Evolutionary conservation across 108 stramenopile species (phyloP), one percentile per base, ranked within the genome.

Genomic region (Nitzschia inconspicua): DNA sequence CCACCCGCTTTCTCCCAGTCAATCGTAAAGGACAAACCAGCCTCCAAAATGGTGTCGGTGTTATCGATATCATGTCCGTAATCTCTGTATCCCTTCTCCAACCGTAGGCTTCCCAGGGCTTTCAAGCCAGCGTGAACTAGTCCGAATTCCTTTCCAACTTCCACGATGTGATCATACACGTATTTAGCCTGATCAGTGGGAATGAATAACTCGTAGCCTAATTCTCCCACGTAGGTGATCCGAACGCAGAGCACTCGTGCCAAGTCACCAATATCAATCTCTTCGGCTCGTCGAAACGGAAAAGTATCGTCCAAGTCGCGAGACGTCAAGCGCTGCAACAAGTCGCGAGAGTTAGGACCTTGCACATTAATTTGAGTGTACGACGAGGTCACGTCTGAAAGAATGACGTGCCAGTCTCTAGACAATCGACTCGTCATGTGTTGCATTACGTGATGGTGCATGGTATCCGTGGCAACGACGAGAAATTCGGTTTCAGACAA

Each of bases 41-140:
- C 73, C 28, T 87, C 84, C 29, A 85, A 3, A 25, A 87, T 22
- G 9, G 66, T 80, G 53, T 91, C 89, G 0, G 79, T 83, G 39
- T 85, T 87, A 57, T 91, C 89, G 65, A 91, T 70, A 56, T 91
- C 89, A 57, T 91, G 89, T 46, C 89, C 89, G 57, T 84, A 91
- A 57, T 91, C 89, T 19, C 89, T 57, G 63, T 87, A 91, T 14
- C 72, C 89, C 50, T 91, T 91, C 59, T 91, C 89, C 60, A 87
- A 29, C 14, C 89, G 60, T 49, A 91, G 67, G 31, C 75, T 77
- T 20, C 76, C 82, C 20, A 91, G 73, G 5, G 89, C 84, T 47
- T 70, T 74, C 14, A 91, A 66, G 3, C 89, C 89, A 7, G 81
- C 85, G 44, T 80, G 78, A 27, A 54, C 49, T 16, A 75, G 66